A percentile compares a stretch with the other conserved stretches of the same genome.
These are phyloP conservation scores for Buddleja alternifolia DNA, from an alignment of 257 asterid genomes.

Conservation along the genomic window DNA sequence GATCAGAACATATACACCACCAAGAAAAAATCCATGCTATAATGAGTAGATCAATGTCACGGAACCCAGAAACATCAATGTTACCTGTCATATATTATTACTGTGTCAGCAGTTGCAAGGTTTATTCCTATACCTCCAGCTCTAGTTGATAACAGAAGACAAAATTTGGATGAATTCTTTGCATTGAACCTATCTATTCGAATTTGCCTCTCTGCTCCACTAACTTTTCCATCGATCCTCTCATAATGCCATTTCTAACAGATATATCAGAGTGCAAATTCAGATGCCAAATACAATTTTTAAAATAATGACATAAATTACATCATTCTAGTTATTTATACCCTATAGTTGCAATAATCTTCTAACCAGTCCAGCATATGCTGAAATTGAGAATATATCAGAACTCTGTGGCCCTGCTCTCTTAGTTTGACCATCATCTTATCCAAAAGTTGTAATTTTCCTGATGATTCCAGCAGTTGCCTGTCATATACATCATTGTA, in stretches of 20 bases:
- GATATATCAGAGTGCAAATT: constrained; percentile 33
- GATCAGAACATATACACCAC: too few species aligned
- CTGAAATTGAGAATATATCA: constrained; percentile 93
- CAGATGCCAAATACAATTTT: constrained; percentile 8
- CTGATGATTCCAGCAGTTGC: constrained; percentile 87
- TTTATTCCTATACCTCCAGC: constrained; percentile 99
- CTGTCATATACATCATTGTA: constrained; percentile 49
- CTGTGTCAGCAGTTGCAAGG: constrained; percentile 99
- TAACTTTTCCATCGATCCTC: constrained; percentile 95
- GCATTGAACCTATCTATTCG: constrained; percentile 98
- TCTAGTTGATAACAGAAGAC: constrained; percentile 96
- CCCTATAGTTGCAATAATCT: constrained; percentile 90
- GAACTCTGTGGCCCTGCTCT: constrained; percentile 95
- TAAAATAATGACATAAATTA: constrained; percentile 9
- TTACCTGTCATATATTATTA: constrained; percentile 94
- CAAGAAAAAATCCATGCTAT: constrained; percentile 6
- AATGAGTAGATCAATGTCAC: constrained; percentile 12
- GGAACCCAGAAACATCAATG: constrained; percentile 20
- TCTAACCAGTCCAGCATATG: constrained; percentile 94
- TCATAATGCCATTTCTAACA: constrained; percentile 86
- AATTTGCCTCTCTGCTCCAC: constrained; percentile 94
- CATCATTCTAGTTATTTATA: constrained; percentile 38
- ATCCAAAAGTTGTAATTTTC: constrained; percentile 92
- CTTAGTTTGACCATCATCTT: constrained; percentile 97
- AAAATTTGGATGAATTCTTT: constrained; percentile 90